Conservation (phyloP, 2,329 filamentous ascomycete species). For the Penicillium hordei region DNA sequence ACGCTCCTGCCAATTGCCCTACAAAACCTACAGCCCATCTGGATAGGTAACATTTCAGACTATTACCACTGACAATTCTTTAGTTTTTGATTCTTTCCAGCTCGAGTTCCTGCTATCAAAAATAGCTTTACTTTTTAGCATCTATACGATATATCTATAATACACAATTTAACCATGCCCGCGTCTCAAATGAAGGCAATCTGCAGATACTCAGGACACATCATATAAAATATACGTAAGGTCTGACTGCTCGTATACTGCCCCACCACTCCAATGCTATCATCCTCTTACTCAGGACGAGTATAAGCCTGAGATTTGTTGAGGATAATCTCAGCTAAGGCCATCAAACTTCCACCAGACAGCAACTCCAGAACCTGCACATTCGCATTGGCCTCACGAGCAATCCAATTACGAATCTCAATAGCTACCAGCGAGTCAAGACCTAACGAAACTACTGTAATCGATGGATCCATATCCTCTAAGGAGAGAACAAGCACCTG, state of each 20-base stretch:
- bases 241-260: constrained; percentile 5
- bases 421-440: constrained; percentile 27
- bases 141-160: neutral
- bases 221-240: neutral
- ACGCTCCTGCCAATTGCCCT: neutral
- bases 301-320: constrained; percentile 23
- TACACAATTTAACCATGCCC: neutral
- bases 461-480: constrained; percentile 49
- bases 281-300: neutral
- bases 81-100: neutral
- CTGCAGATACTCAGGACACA: neutral
- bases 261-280: neutral
- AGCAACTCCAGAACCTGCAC: constrained; percentile 33
- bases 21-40: neutral
- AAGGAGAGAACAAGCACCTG: constrained; percentile 52
- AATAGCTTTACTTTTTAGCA: neutral
- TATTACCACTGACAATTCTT: neutral
- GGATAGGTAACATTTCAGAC: no score
- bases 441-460: constrained; percentile 24
- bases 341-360: constrained; percentile 27
- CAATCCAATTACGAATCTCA: constrained; percentile 29
- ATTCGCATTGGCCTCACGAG: constrained; percentile 30
- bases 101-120: neutral
- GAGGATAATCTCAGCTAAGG: constrained; percentile 26
- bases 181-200: neutral